phyloP scores from a whole-genome alignment of 768 basidiomycete species.

The Auriscalpium microsporum region DNA sequence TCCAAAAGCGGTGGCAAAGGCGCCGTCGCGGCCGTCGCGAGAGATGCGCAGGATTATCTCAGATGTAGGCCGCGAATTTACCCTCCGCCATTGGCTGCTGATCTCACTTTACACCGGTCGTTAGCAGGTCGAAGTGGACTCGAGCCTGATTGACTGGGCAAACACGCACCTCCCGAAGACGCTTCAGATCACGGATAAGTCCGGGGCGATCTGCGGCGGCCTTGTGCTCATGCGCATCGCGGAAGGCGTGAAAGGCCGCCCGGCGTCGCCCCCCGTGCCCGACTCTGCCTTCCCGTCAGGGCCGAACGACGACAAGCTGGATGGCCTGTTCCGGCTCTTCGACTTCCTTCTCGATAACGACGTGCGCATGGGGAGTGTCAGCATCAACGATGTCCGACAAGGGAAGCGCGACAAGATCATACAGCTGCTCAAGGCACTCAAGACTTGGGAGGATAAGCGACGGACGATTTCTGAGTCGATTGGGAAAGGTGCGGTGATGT shows the following conservation, averaged over 20 bases:
- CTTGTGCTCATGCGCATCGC: constrained; percentile 78
- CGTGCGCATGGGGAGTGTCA: constrained; percentile 83
- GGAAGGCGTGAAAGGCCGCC: constrained; percentile 64
- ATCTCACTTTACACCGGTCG: constrained; percentile 1
- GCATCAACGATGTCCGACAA: constrained; percentile 85
- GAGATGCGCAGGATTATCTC: constrained; percentile 43
- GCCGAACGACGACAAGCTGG: constrained; percentile 68
- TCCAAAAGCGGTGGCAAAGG: constrained; percentile 11
- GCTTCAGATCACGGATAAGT: constrained; percentile 44
- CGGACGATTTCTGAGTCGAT: constrained; percentile 45
- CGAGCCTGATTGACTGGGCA: constrained; percentile 75
- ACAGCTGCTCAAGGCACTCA: constrained; percentile 70
- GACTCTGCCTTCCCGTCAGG: constrained; percentile 71
- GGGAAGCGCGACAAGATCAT: constrained; percentile 77
- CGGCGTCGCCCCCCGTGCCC: constrained; percentile 61
- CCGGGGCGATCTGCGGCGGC: constrained; percentile 48
- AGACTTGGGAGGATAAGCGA: constrained; percentile 74
- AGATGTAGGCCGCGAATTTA: constrained; percentile 8
- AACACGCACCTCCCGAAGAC: constrained; percentile 70
- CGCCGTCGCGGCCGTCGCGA: constrained; percentile 55
- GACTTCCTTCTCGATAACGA: constrained; percentile 91
- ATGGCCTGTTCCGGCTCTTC: constrained; percentile 82
- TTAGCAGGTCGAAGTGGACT: constrained; percentile 29
- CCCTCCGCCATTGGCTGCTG: constrained; percentile 1
- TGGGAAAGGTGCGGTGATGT: constrained; percentile 24